Evolutionary conservation across 139 green algal genomes (phyloP).

Genomic region (Coelastrella sp.): DNA sequence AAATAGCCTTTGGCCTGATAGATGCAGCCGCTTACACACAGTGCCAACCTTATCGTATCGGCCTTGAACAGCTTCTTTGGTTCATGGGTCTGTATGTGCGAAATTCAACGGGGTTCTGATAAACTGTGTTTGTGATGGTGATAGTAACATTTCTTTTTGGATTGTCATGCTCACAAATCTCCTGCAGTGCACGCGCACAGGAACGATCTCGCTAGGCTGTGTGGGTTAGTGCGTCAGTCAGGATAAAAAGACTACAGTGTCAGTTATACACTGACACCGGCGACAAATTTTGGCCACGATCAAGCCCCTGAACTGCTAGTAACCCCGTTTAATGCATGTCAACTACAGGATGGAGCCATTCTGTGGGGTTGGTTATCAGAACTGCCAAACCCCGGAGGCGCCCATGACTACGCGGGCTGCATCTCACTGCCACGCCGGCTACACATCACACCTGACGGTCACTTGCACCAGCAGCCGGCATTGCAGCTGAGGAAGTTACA

Average conservation of each 20-base stretch:
- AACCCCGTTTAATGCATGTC: no score
- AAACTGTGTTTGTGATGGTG: neutral
- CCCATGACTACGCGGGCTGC: slow-evolving; percentile 42
- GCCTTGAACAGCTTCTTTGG: no score
- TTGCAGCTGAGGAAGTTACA: neutral
- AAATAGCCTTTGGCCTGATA: neutral
- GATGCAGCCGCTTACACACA: neutral
- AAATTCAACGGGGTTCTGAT: neutral
- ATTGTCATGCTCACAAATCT: neutral
- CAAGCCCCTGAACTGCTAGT: no score
- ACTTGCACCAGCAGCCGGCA: slow-evolving; percentile 21
- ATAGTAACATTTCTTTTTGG: neutral
- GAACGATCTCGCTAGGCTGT: no score
- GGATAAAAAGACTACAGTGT: no score
- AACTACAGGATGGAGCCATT: slow-evolving; percentile 52
- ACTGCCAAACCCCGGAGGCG: slow-evolving; percentile 52
- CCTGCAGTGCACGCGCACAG: no score
- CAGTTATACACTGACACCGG: no score
- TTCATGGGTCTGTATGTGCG: neutral
- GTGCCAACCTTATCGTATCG: neutral
- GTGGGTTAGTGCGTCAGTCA: no score
- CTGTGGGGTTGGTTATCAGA: slow-evolving; percentile 83
- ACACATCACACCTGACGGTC: neutral
- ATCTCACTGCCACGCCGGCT: slow-evolving; percentile 12
- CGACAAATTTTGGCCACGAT: no score